Base-by-base conservation (phyloP, 148 eudicot species). In the Camellia sinensis region DNA sequence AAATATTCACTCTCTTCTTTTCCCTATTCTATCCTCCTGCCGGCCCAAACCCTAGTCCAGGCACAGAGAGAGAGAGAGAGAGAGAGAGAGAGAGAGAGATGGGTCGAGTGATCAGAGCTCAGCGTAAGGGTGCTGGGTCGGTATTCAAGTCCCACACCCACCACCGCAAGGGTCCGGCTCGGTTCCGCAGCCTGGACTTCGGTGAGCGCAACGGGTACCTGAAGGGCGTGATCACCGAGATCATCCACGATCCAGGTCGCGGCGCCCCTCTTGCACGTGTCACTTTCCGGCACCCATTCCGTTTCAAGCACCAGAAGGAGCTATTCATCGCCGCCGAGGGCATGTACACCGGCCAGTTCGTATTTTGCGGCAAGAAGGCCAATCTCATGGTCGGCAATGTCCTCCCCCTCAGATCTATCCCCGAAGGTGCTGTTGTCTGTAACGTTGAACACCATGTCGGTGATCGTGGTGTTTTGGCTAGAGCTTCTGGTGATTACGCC, bases 131-230 rank as follows among this genome's bases (percentile, higher is more conserved):
- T 61, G 90, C 90, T 0, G 88, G 90, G 0, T 83, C 87, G 0
- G 85, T 88, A 6, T 86, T 88, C 90, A 83, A 75, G 52, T 88
- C 90, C 79, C 90, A 88, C 82, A 88, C 90, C 7, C 90, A 88
- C 86, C 90, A 88, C 85, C 86, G 90, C 19, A 88, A 88, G 63
- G 90, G 90, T 15, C 85, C 90, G n/a, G 90, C 90, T 9, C 45
- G 87, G 1, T 84, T 88, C 85, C 85, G 90, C 0, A 50, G 81
- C n/a, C 83, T 85, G 43, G 90, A 88, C 74, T 88, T 88, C 79
- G 90, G 90, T n/a, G 90, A 88, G 76, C 79, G 90, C 48, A 88
- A 88, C 59, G 90, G 90, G 11, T 88, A 88, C 82, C 83, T 83
- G 12, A 88, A 83, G 62, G 90, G 90, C 5, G 88, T 88, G 12